A percentile compares a stretch with the other conserved stretches of the same genome.
Evolutionary conservation across 2,329 filamentous ascomycete species (phyloP).

Genomic region (Septoria petroselini): DNA sequence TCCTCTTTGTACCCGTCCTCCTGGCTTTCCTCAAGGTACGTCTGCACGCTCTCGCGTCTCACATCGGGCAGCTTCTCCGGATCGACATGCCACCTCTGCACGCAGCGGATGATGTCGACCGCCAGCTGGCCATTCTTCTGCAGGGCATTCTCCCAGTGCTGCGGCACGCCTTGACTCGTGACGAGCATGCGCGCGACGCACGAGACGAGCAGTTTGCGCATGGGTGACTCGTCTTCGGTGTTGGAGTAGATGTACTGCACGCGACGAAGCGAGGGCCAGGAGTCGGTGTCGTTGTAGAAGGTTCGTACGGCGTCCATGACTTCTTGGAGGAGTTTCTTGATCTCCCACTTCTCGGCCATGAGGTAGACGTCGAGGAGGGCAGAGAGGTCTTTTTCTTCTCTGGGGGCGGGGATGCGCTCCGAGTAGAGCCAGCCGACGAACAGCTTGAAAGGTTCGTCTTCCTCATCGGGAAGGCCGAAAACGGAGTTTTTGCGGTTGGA

Average conservation of each 20-base stretch:
- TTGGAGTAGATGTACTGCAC: constrained; percentile 47
- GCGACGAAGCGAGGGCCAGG: constrained; percentile 51
- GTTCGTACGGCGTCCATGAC: constrained; percentile 50
- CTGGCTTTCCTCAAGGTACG: constrained; percentile 37
- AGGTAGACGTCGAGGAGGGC: constrained; percentile 55
- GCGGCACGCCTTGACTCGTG: constrained; percentile 49
- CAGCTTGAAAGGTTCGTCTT: constrained; percentile 51
- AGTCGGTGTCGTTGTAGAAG: constrained; percentile 53
- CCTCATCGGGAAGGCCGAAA: constrained; percentile 53
- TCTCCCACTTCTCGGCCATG: constrained; percentile 54
- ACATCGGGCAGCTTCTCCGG: constrained; percentile 49
- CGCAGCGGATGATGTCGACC: constrained; percentile 53
- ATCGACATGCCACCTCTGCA: constrained; percentile 55
- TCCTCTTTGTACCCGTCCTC: constrained; percentile 38
- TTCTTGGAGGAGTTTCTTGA: constrained; percentile 47
- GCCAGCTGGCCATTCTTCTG: constrained; percentile 55
- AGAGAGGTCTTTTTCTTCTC: constrained; percentile 51
- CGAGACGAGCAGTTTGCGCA: constrained; percentile 43
- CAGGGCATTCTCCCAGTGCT: constrained; percentile 55
- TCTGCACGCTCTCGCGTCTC: constrained; percentile 44
- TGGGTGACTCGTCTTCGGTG: constrained; percentile 33
- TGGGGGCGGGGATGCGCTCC: constrained; percentile 46
- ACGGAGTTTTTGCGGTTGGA: constrained; percentile 37
- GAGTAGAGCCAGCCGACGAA: constrained; percentile 56
- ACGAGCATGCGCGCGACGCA: constrained; percentile 52